A percentile compares a stretch with the other conserved stretches of the same genome.
Evolutionary conservation across 2,329 filamentous ascomycete species (phyloP).

Genomic region (Calycina herbarum): DNA sequence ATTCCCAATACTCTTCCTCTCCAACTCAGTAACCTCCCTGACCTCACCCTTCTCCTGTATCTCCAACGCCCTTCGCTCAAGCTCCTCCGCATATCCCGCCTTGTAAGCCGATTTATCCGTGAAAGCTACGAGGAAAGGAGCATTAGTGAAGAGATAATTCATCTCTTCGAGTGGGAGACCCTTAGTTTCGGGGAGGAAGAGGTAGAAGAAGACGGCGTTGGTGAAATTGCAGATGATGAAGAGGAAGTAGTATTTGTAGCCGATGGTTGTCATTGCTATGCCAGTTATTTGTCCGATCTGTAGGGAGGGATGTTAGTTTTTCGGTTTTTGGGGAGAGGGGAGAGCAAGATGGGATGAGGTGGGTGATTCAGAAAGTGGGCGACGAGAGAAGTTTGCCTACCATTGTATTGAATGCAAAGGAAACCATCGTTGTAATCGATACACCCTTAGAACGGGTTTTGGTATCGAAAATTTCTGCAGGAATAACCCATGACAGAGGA

Average conservation of each 20-base stretch:
- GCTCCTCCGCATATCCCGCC: conserved; percentile 48
- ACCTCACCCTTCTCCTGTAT: conserved; percentile 51
- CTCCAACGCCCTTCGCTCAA: conserved; percentile 59
- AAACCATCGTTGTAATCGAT: conserved; percentile 56
- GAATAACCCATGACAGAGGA: conserved; percentile 58
- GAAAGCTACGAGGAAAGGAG: conserved; percentile 61
- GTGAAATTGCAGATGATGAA: conserved; percentile 51
- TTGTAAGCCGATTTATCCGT: conserved; percentile 54
- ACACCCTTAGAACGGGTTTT: conserved; percentile 62
- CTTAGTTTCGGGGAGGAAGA: conserved; percentile 38
- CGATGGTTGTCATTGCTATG: conserved; percentile 54
- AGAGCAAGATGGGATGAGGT: too few species aligned
- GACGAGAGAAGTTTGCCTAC: too few species aligned
- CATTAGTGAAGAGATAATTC: conserved; percentile 43
- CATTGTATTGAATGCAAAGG: conserved; percentile 59
- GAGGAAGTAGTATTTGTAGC: conserved; percentile 50
- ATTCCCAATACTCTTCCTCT: background rate
- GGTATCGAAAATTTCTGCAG: conserved; percentile 60
- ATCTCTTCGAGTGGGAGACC: conserved; percentile 39
- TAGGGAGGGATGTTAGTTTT: background rate
- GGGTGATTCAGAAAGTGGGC: too few species aligned
- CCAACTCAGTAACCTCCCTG: background rate
- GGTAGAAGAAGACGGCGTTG: conserved; percentile 42
- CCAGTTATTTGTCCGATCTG: conserved; percentile 52
- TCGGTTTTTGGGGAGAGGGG: too few species aligned